Conservation (phyloP, 257 asterid genomes). For the Fraxinus americana region DNA sequence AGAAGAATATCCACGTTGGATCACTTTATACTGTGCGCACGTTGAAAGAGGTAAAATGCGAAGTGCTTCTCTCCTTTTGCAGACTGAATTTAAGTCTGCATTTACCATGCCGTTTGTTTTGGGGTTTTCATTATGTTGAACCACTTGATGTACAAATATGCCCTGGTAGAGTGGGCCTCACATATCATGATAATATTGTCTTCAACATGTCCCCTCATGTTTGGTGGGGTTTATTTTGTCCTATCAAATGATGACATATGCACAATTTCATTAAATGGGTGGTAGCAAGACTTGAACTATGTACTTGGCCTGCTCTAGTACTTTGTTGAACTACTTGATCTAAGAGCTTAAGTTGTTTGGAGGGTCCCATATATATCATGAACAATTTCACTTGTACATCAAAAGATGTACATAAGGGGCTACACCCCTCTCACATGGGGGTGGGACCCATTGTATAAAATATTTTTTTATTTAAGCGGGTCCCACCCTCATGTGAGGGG, state of each 20-base stretch:
- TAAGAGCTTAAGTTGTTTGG: neutral
- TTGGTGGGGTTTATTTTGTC: neutral
- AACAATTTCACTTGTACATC: too few relatives aligned
- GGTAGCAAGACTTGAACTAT: neutral
- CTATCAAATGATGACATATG: neutral
- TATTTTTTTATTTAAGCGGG: too few relatives aligned
- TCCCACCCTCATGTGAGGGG: too few relatives aligned
- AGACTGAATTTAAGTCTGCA: neutral
- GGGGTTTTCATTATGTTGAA: neutral
- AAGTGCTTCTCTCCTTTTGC: neutral
- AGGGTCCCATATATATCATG: neutral
- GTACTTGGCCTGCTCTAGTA: neutral
- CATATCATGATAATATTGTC: too few relatives aligned
- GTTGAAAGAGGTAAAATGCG: constrained; percentile 70
- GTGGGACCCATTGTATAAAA: too few relatives aligned
- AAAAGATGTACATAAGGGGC: too few relatives aligned
- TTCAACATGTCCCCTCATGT: neutral
- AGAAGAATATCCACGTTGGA: constrained; percentile 64
- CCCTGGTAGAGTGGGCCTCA: too few relatives aligned
- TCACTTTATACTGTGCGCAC: constrained; percentile 94
- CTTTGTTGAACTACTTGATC: neutral
- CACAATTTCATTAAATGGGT: neutral
- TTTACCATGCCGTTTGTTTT: neutral
- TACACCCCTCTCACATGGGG: too few relatives aligned
- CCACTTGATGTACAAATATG: neutral